Evolutionary conservation across 306 rosid genomes (phyloP).

Genomic region (Parietaria judaica): DNA sequence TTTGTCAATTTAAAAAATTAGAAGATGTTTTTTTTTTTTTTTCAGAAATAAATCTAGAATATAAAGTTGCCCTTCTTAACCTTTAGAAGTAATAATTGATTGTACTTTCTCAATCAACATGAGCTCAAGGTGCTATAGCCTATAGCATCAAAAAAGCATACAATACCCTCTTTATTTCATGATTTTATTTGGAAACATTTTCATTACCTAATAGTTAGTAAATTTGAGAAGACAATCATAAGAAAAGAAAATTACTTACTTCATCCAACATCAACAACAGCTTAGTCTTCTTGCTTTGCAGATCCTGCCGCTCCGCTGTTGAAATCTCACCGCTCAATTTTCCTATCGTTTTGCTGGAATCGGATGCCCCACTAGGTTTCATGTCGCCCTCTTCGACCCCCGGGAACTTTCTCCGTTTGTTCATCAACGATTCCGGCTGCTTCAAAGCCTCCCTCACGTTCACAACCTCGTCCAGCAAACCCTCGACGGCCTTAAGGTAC

Average conservation of each 20-base stretch:
- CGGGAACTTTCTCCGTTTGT: constrained; percentile 35
- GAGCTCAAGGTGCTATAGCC: not conserved
- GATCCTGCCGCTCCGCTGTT: constrained; percentile 52
- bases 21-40: no score
- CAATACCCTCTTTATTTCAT: no score
- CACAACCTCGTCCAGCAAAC: constrained; percentile 76
- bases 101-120: no score
- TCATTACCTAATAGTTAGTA: no score
- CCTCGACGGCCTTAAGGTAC: constrained; percentile 67
- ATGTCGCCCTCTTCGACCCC: constrained; percentile 41
- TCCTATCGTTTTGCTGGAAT: not conserved
- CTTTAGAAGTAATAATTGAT: not conserved
- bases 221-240: no score
- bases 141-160: no score
- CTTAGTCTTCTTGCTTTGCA: constrained; percentile 62
- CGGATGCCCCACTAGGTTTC: constrained; percentile 12
- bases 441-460: constrained; percentile 63
- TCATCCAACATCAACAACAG: constrained; percentile 79
- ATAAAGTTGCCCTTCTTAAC: no score
- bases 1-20: no score
- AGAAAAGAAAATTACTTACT: constrained; percentile 29
- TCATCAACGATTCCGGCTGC: constrained; percentile 32
- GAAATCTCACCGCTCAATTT: constrained; percentile 42
- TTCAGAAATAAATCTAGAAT: no score
- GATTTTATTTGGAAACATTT: no score